These are phyloP conservation scores for Calcarisporium arbuscula DNA, from an alignment of 2,329 filamentous ascomycete genomes.

Conservation along the genomic window DNA sequence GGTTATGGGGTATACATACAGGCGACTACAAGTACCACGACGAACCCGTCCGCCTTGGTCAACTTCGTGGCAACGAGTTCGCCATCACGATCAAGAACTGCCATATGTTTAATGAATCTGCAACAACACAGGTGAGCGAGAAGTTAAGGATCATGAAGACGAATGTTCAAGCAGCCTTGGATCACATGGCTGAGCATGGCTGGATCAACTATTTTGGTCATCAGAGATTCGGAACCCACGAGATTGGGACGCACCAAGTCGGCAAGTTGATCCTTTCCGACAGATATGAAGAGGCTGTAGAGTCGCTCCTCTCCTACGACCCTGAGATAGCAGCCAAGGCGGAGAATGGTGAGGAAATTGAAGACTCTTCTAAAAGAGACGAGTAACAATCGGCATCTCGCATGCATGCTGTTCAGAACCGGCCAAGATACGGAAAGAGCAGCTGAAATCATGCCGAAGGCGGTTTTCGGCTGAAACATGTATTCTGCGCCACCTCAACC, in stretches of 20 bases:
- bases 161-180: conserved; percentile 52
- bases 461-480: conserved; percentile 76
- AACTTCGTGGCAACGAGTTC: conserved; percentile 86
- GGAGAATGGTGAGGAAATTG: conserved; percentile 27
- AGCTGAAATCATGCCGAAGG: conserved; percentile 62
- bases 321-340: conserved; percentile 48
- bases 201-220: conserved; percentile 98
- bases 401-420: conserved; percentile 66
- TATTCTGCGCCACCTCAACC: conserved; percentile 70
- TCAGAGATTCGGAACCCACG: conserved; percentile 91
- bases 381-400: conserved; percentile 73
- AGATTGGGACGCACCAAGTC: conserved; percentile 76
- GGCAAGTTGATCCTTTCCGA: conserved; percentile 78
- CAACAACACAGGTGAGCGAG: conserved; percentile 17
- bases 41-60: conserved; percentile 70
- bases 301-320: conserved; percentile 69
- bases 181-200: conserved; percentile 63
- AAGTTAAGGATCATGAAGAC: conserved; percentile 23
- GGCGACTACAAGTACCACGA: conserved; percentile 78
- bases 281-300: conserved; percentile 74
- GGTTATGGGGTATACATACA: conserved; percentile 56
- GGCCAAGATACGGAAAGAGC: conserved; percentile 54
- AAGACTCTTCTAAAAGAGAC: conserved; percentile 58
- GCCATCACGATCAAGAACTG: conserved; percentile 86
- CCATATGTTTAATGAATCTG: conserved; percentile 43